These are phyloP conservation scores for Linnemannia zychae DNA, from an alignment of 192 early-diverging fungal genomes.

Conservation along the genomic window DNA sequence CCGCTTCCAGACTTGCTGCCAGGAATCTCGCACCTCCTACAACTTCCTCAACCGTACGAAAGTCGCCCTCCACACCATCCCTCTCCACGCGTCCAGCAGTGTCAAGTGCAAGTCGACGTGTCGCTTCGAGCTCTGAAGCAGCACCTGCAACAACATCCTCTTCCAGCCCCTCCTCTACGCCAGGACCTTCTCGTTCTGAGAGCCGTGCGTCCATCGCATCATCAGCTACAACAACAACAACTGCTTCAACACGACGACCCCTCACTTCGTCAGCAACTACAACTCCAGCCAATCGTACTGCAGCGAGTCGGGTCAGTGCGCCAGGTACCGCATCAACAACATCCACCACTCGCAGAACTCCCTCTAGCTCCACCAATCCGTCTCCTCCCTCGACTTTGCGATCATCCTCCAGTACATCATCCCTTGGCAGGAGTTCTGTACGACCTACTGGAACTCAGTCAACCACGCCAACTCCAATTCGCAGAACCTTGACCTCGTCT, in stretches of 20 bases:
- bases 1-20: not conserved
- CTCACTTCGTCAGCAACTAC: not conserved
- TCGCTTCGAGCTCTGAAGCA: conserved; percentile 39
- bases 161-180: conserved; percentile 14
- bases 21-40: not conserved
- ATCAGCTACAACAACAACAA: conserved; percentile 12
- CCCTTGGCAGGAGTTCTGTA: conserved; percentile 8
- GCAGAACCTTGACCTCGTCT: not conserved
- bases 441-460: conserved; percentile 23
- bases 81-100: conserved; percentile 8
- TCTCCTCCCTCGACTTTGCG: conserved; percentile 33
- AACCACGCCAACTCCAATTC: conserved; percentile 15
- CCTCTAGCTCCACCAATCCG: conserved; percentile 22
- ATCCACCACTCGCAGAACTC: conserved; percentile 12
- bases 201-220: conserved; percentile 33
- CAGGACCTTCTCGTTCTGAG: conserved; percentile 7
- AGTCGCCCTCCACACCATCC: conserved; percentile 38
- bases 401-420: conserved; percentile 13
- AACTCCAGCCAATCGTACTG: not conserved
- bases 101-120: conserved; percentile 21
- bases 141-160: not conserved
- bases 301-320: conserved; percentile 5
- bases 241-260: not conserved
- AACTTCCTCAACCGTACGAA: conserved; percentile 17
- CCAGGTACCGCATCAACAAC: not conserved